Base-by-base conservation (phyloP, 176 grass and related monocot species). In the Carex pumila region DNA sequence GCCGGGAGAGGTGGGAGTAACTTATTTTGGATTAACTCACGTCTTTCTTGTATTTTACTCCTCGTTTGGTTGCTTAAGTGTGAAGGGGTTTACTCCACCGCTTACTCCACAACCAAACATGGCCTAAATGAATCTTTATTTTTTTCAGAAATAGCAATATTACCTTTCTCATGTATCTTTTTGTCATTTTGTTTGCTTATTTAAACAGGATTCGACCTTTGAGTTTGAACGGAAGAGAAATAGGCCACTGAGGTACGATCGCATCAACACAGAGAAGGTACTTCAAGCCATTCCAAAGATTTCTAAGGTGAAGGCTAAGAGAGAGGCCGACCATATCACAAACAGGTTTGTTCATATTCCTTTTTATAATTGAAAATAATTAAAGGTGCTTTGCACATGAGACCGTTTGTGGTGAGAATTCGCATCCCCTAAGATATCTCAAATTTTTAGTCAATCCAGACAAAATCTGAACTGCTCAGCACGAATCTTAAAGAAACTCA, bases 141-240 rank as follows among this genome's bases (percentile, higher is more conserved):
- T 10, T 47, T 47, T 47, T 47, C 45, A 9, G 45, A 47, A 47
- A 10, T 47, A 10, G 7, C 7, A 47, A 47, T 47, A 47, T 47
- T 47, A 47, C 45, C 45, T 47, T 8, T 0, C 54, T 52, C 2
- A 61, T 47, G 47, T 17, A 13, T 56, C 45, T 52, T 79, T 54
- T 66, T 47, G 58, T 85, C 1, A 14, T 39, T 59, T 13, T 39
- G 37, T 39, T 45, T 86, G 18, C 31, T 80, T 32, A 84, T 72
- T 79, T 80, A 18, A 6, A 79, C 34, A 98, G 96, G 96, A 98
- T 31, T 10, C 93, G 4, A 98, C 93, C 15, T 98, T 98, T 67
- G 96, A 98, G 87, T 90, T 98, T 78, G 96, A 98, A 88, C 91
- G 96, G 88, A 95, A 92, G 80, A 90, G 93, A 57, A 98, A 98